These are phyloP conservation scores for Ilyonectria mors-panacis DNA, from an alignment of 2,329 filamentous ascomycete genomes.

Conservation along the genomic window DNA sequence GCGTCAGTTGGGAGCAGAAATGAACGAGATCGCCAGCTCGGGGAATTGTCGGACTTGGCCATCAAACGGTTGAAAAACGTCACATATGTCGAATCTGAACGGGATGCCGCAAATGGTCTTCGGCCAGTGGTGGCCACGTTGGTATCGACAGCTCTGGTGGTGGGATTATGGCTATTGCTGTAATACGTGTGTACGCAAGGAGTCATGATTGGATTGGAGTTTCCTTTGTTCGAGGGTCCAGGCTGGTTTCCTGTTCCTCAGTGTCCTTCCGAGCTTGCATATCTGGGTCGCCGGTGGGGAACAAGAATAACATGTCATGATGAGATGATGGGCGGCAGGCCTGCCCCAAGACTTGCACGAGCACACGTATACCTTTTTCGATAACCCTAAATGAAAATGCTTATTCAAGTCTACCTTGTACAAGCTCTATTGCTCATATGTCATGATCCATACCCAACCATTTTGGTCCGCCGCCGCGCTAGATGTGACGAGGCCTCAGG, in stretches of 20 bases:
- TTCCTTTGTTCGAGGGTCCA: conserved; percentile 30
- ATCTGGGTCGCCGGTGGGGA: not conserved
- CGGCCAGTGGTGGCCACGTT: conserved; percentile 34
- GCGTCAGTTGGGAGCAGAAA: conserved; percentile 63
- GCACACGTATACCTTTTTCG: conserved; percentile 41
- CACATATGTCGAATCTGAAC: conserved; percentile 54
- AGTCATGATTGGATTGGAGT: conserved; percentile 4
- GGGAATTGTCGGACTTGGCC: conserved; percentile 55
- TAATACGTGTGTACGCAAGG: conserved; percentile 19
- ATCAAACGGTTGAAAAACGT: conserved; percentile 52
- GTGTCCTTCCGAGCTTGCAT: conserved; percentile 18
- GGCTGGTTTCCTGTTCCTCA: conserved; percentile 36
- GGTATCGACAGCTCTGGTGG: conserved; percentile 26
- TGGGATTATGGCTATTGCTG: conserved; percentile 36
- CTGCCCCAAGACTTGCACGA: conserved; percentile 24
- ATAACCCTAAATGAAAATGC: conserved; percentile 43
- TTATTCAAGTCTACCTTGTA: conserved; percentile 45
- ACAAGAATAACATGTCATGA: conserved; percentile 31
- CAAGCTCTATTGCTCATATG: conserved; percentile 44
- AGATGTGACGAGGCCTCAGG: conserved; percentile 32
- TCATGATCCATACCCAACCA: conserved; percentile 39
- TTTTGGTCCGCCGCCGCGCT: conserved; percentile 25
- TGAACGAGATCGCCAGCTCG: conserved; percentile 62
- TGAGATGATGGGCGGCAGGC: conserved; percentile 27
- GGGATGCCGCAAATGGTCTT: conserved; percentile 42